A percentile compares a stretch with the other conserved stretches of the same genome.
phyloP scores from a whole-genome alignment of 371 early-diverging fungal genomes.

The Mucor racemosus region DNA sequence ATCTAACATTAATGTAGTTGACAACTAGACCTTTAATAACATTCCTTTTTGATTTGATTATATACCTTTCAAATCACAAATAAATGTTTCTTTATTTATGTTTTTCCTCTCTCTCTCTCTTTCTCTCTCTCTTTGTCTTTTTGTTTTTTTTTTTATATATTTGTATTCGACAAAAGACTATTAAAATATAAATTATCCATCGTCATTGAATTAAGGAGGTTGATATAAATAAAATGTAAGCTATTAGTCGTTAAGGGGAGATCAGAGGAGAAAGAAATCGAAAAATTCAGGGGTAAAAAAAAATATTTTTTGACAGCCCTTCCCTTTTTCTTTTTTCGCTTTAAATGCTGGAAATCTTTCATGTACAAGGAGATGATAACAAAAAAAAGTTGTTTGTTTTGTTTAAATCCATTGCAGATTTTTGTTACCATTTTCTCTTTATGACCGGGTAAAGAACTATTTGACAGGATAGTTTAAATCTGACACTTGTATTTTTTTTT shows the following conservation, averaged over 20 bases:
- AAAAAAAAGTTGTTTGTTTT: slow-evolving; percentile 10
- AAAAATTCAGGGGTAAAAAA: neutral
- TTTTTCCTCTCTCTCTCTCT: neutral
- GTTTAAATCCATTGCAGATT: neutral
- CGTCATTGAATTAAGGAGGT: slow-evolving; percentile 4
- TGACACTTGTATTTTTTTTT: neutral
- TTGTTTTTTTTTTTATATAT: too few species aligned
- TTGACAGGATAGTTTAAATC: slow-evolving; percentile 2
- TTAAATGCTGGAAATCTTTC: neutral
- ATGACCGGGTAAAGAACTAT: neutral
- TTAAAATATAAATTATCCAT: neutral
- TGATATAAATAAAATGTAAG: neutral
- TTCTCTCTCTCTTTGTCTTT: neutral
- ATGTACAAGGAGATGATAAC: neutral
- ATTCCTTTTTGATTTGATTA: neutral
- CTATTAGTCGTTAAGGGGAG: neutral
- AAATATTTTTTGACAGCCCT: slow-evolving; percentile 7
- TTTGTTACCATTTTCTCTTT: neutral
- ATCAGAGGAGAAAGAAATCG: neutral
- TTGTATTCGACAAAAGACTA: neutral
- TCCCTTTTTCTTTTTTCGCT: neutral
- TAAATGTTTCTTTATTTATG: too few species aligned
- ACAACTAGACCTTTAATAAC: neutral
- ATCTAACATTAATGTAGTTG: neutral
- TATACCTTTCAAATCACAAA: too few species aligned